Conservation (phyloP, 73 alveolate species). For the Tetrahymena malaccensis region DNA sequence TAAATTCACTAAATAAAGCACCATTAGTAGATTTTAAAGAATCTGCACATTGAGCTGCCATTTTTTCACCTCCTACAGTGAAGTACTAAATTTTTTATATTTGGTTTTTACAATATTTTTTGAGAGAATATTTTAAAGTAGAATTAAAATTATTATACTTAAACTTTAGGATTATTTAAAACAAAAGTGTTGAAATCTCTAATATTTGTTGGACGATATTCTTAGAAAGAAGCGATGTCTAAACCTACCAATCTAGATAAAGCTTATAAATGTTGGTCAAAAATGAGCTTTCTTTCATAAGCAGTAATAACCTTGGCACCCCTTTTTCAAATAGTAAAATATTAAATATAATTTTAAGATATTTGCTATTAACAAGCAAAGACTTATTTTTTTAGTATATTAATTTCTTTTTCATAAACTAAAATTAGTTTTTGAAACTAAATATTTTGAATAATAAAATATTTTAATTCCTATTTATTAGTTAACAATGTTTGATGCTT, state of each 20-base stretch:
- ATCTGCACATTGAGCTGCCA: neutral
- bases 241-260: neutral
- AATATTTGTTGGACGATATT: neutral
- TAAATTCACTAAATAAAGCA: neutral
- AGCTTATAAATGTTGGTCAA: neutral
- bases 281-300: neutral
- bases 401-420: no score
- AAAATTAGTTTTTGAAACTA: no score
- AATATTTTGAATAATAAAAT: no score
- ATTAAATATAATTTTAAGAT: neutral
- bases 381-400: neutral
- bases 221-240: neutral
- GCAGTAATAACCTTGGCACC: neutral
- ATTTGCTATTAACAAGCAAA: neutral
- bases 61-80: neutral
- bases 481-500: no score
- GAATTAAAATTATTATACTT: neutral
- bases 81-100: neutral
- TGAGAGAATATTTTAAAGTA: neutral
- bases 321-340: neutral
- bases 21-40: neutral
- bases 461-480: no score
- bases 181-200: neutral
- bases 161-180: neutral
- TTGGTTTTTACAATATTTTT: neutral